Conservation (phyloP, 2,329 filamentous ascomycete species). For the Trichophyton mentagrophytes region DNA sequence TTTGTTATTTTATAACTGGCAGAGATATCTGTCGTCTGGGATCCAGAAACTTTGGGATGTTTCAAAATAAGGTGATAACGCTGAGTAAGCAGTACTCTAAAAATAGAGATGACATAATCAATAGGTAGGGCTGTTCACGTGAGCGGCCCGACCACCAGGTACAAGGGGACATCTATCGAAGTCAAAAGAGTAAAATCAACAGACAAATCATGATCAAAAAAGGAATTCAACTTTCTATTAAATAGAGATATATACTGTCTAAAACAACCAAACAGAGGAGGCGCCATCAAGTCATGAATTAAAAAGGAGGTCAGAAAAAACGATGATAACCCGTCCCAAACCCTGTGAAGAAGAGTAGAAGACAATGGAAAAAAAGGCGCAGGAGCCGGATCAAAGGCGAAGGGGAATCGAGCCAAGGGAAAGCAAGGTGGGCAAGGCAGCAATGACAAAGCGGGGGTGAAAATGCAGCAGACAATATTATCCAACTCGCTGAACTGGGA, state of each 20-base stretch:
- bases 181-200: background rate
- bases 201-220: background rate
- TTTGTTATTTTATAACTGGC: no score
- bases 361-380: background rate
- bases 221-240: background rate
- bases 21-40: no score
- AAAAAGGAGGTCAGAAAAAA: background rate
- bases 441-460: background rate
- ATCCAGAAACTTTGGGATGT: background rate
- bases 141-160: background rate
- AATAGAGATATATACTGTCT: background rate
- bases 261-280: background rate
- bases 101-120: background rate
- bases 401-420: background rate
- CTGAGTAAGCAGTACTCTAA: background rate
- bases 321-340: background rate
- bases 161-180: background rate
- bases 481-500: background rate
- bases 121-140: background rate
- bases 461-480: background rate
- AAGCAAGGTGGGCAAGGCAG: background rate
- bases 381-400: background rate
- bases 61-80: background rate
- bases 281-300: constrained; percentile 1
- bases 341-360: background rate